These are phyloP conservation scores for Spinacia oleracea DNA, from an alignment of 179 eudicot species.

Conservation along the genomic window DNA sequence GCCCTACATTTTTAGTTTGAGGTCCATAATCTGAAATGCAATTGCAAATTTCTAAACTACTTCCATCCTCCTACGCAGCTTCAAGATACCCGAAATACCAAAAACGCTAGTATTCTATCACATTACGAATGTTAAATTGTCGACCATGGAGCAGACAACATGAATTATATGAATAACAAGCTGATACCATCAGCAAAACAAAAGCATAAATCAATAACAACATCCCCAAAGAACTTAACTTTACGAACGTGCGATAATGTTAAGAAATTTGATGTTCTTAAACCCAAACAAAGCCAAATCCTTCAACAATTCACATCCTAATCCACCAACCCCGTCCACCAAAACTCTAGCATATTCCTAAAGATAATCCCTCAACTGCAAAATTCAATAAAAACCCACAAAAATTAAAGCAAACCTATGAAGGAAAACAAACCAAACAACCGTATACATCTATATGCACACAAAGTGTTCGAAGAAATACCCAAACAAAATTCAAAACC, in stretches of 20 bases:
- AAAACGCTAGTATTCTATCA: neutral
- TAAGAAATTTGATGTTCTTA: slow-evolving; percentile 5
- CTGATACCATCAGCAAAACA: no score
- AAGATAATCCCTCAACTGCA: slow-evolving; percentile 78
- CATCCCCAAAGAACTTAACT: no score
- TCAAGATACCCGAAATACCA: neutral
- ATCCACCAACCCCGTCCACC: slow-evolving; percentile 96
- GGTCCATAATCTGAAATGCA: no score
- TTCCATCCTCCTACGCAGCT: neutral
- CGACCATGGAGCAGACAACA: neutral
- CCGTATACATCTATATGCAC: no score
- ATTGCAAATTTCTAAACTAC: no score
- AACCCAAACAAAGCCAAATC: slow-evolving; percentile 92
- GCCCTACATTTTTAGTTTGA: no score
- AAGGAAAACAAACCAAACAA: no score
- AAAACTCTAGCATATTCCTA: slow-evolving; percentile 60
- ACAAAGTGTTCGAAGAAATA: no score
- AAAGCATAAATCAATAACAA: no score
- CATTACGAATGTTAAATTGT: neutral
- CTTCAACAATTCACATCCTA: slow-evolving; percentile 89
- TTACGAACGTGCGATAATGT: neutral
- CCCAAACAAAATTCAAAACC: no score
- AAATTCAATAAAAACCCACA: slow-evolving; percentile 19
- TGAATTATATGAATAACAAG: neutral
- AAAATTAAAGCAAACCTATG: slow-evolving; percentile 16